phyloP scores from a whole-genome alignment of 2,329 filamentous ascomycete species.

The Podosphaera fusca region DNA sequence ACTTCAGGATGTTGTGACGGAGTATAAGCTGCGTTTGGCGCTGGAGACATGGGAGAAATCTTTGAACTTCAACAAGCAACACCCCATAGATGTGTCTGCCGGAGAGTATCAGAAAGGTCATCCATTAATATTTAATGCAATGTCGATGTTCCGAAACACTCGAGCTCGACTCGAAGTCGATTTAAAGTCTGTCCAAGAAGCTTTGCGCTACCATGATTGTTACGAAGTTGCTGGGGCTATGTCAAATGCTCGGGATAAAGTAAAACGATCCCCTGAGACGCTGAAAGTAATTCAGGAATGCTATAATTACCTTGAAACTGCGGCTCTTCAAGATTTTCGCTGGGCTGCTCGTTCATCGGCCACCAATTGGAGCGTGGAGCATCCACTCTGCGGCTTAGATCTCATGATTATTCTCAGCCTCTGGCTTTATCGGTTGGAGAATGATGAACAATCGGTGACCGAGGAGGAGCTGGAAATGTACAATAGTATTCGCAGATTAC shows the following conservation, averaged over 20 bases:
- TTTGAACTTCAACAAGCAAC: conserved; percentile 76
- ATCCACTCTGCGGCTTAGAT: conserved; percentile 87
- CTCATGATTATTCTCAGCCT: conserved; percentile 93
- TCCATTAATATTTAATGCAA: conserved; percentile 91
- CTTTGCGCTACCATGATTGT: conserved; percentile 84
- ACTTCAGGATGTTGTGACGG: conserved; percentile 86
- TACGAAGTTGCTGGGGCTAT: conserved; percentile 94
- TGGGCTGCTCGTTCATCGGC: conserved; percentile 97
- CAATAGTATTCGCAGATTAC: conserved; percentile 72
- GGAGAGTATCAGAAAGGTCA: conserved; percentile 91
- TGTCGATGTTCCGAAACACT: conserved; percentile 90
- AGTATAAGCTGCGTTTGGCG: conserved; percentile 89
- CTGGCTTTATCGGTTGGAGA: conserved; percentile 97
- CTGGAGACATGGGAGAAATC: conserved; percentile 99
- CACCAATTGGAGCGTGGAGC: conserved; percentile 97
- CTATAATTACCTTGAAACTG: conserved; percentile 93
- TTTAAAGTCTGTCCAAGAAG: conserved; percentile 80
- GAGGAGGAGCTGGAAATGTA: conserved; percentile 77
- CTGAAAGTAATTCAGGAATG: conserved; percentile 96
- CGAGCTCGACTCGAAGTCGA: conserved; percentile 83
- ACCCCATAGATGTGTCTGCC: conserved; percentile 67
- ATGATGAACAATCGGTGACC: conserved; percentile 79
- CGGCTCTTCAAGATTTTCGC: conserved; percentile 77
- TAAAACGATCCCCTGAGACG: conserved; percentile 91
- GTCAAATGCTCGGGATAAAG: conserved; percentile 79